Conservation (phyloP, 768 basidiomycete genomes). For the Cystofilobasidium macerans region DNA sequence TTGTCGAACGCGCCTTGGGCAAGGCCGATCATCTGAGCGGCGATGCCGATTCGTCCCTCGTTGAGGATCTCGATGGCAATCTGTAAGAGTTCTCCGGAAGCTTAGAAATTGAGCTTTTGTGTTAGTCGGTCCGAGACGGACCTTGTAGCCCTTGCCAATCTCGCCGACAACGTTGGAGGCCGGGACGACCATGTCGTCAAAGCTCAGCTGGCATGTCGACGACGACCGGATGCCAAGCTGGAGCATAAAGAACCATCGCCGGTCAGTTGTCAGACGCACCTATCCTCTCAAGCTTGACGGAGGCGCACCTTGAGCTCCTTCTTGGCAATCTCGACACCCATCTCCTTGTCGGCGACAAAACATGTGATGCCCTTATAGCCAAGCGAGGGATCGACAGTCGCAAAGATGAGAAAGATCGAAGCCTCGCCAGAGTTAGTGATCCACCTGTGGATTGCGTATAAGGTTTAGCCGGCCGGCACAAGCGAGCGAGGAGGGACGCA, state of each 20-base stretch:
- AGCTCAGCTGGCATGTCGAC: conserved; percentile 58
- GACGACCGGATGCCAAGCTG: conserved; percentile 84
- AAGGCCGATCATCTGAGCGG: conserved; percentile 90
- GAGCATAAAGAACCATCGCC: not conserved
- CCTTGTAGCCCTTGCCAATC: conserved; percentile 79
- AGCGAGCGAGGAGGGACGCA: not conserved
- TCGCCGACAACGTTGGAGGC: conserved; percentile 78
- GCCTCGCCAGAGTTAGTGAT: conserved; percentile 92
- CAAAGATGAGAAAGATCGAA: conserved; percentile 64
- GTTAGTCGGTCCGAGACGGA: conserved; percentile 30
- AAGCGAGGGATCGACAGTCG: conserved; percentile 75
- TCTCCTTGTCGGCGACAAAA: conserved; percentile 88
- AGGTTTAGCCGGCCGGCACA: not conserved
- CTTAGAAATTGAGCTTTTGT: not conserved
- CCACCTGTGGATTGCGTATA: conserved; percentile 44
- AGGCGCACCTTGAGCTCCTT: conserved; percentile 72
- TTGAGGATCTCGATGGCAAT: conserved; percentile 95
- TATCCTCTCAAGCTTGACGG: not conserved
- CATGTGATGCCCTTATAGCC: conserved; percentile 99
- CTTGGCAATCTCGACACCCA: conserved; percentile 95
- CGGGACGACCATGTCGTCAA: conserved; percentile 80
- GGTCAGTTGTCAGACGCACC: not conserved
- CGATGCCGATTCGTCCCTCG: conserved; percentile 95
- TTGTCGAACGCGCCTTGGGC: conserved; percentile 96
- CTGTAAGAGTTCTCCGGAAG: conserved; percentile 35